These are phyloP conservation scores for Fusarium nematophilum DNA, from an alignment of 2,329 filamentous ascomycete genomes.

Conservation along the genomic window DNA sequence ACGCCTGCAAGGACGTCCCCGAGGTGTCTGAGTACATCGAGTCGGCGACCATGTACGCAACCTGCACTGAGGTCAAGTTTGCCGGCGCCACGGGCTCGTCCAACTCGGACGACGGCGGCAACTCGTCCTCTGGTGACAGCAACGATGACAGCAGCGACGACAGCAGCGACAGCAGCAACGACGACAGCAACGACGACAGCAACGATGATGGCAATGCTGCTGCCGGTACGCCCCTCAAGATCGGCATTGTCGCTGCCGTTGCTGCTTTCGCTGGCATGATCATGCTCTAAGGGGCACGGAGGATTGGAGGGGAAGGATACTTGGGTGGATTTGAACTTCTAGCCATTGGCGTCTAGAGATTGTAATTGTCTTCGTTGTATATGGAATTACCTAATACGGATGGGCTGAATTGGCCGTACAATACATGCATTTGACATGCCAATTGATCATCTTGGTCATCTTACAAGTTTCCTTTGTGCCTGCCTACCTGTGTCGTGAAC, in stretches of 20 bases:
- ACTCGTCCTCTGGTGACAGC: not conserved
- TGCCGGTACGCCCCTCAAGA: conserved; percentile 20
- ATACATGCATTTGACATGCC: too few species aligned
- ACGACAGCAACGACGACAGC: conserved; percentile 2
- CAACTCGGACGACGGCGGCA: not conserved
- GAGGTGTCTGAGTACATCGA: conserved; percentile 26
- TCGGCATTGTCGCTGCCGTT: conserved; percentile 9
- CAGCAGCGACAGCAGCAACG: not conserved
- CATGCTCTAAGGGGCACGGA: too few species aligned
- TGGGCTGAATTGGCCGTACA: too few species aligned
- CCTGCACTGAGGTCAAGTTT: conserved; percentile 27
- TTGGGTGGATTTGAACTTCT: too few species aligned
- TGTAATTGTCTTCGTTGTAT: too few species aligned
- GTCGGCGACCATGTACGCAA: not conserved
- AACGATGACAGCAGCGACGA: not conserved
- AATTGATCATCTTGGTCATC: too few species aligned
- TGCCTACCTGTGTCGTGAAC: too few species aligned
- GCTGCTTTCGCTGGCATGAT: conserved; percentile 27
- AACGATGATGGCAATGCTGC: conserved; percentile 9
- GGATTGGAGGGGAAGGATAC: too few species aligned
- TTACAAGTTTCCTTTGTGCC: too few species aligned
- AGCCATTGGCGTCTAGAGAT: too few species aligned
- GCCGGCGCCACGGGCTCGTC: conserved; percentile 22
- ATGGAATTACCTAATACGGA: too few species aligned
- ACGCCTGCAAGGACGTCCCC: conserved; percentile 46